phyloP scores from a whole-genome alignment of 2,329 filamentous ascomycete species.

The Colletotrichum somersetense region DNA sequence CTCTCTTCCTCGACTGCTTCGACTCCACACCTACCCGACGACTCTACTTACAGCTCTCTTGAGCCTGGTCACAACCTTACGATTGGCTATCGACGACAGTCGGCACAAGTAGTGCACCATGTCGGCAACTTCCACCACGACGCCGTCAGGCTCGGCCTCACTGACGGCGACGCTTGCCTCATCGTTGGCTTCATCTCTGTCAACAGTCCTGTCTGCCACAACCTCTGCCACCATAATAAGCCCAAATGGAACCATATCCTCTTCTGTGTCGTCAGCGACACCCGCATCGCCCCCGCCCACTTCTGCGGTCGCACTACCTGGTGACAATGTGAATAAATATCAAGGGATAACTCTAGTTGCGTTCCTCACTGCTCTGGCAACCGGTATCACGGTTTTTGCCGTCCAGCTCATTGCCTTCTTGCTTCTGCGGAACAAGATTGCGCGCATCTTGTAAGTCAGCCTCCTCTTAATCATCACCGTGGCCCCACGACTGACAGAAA shows the following conservation, averaged over 20 bases:
- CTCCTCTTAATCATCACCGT: constrained; percentile 14
- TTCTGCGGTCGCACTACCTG: background rate
- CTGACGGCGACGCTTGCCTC: constrained; percentile 45
- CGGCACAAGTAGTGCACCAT: constrained; percentile 16
- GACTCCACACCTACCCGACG: background rate
- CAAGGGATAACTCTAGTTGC: constrained; percentile 61
- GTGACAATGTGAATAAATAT: constrained; percentile 37
- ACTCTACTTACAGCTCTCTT: no score
- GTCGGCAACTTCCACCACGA: constrained; percentile 32
- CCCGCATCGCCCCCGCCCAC: background rate
- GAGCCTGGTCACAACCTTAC: background rate
- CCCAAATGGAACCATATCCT: constrained; percentile 29
- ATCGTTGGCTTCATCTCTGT: constrained; percentile 27
- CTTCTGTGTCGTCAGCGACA: background rate
- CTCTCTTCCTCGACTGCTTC: constrained; percentile 1
- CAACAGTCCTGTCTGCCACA: constrained; percentile 19
- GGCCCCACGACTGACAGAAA: constrained; percentile 36
- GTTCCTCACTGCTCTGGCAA: constrained; percentile 75
- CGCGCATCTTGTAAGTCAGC: constrained; percentile 80
- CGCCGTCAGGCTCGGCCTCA: constrained; percentile 41
- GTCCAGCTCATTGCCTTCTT: constrained; percentile 79
- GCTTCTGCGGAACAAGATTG: constrained; percentile 81
- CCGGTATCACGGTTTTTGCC: constrained; percentile 72
- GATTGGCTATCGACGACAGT: constrained; percentile 4
- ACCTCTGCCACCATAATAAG: constrained; percentile 23